Percentiles rank a stretch among this genome's conserved stretches.
These are phyloP conservation scores for Globisporangium lucens DNA, from an alignment of 352 stramenopile genomes.

Conservation along the genomic window DNA sequence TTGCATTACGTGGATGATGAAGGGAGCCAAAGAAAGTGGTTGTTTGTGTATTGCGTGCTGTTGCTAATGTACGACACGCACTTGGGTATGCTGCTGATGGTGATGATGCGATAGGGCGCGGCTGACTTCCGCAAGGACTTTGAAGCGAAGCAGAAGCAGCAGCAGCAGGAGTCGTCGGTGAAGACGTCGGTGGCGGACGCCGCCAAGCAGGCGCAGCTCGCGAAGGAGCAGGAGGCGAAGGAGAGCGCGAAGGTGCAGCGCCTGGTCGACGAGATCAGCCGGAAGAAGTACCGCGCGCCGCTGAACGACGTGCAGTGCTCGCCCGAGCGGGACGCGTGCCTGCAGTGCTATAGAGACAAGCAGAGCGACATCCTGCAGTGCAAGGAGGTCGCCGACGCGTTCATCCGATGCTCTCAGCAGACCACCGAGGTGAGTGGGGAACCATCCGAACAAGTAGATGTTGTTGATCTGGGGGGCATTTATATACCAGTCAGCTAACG, in stretches of 20 bases:
- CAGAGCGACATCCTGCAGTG: conserved; percentile 76
- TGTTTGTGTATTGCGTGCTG: neutral
- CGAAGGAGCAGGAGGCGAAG: conserved; percentile 66
- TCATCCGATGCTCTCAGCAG: conserved; percentile 74
- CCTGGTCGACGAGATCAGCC: conserved; percentile 74
- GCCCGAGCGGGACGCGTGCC: conserved; percentile 66
- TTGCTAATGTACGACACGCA: neutral
- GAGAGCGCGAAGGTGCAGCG: conserved; percentile 69
- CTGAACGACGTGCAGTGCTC: conserved; percentile 82
- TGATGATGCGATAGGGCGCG: conserved; percentile 35
- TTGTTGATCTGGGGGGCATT: neutral
- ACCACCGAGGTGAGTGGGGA: conserved; percentile 65
- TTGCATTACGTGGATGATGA: neutral
- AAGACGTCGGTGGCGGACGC: conserved; percentile 14
- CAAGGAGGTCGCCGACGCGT: conserved; percentile 85
- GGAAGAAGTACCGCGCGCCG: conserved; percentile 82
- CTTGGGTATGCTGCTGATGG: neutral
- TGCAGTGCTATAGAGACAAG: conserved; percentile 87
- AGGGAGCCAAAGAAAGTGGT: neutral
- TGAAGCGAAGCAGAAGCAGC: conserved; percentile 44
- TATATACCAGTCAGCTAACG: neutral
- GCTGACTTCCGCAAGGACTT: conserved; percentile 69
- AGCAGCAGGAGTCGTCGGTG: neutral
- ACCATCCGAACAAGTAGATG: neutral
- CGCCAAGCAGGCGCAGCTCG: conserved; percentile 52